phyloP scores from a whole-genome alignment of 306 rosid species.

The Lathyrus tuberosus region DNA sequence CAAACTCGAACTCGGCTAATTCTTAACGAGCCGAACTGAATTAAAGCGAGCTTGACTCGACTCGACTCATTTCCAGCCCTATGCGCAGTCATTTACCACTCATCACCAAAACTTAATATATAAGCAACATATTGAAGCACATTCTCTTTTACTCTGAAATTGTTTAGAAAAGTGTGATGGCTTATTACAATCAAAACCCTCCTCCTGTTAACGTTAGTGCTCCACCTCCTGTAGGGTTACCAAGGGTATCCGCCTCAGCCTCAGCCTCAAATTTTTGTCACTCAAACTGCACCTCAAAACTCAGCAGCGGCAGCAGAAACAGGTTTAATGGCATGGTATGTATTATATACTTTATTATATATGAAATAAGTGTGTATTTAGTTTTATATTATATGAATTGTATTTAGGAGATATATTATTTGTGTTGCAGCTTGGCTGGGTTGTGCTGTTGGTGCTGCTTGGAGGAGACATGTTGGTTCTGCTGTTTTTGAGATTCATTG shows the following conservation, averaged over 20 bases:
- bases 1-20: no score
- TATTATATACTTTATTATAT: background rate
- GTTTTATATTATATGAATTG: no score
- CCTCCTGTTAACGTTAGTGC: constrained; percentile 4
- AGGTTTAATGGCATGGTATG: constrained; percentile 33
- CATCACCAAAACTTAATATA: no score
- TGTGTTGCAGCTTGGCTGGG: constrained; percentile 39
- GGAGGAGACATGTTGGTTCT: constrained; percentile 15
- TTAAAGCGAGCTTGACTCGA: no score
- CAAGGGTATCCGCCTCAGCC: constrained; percentile 25
- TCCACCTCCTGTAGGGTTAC: constrained; percentile 34
- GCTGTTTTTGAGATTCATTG: background rate
- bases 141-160: background rate
- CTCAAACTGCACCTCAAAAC: constrained; percentile 29
- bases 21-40: no score
- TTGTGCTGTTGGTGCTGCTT: constrained; percentile 35
- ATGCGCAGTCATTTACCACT: no score
- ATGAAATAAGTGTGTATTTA: no score
- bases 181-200: constrained; percentile 38
- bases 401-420: no score
- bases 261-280: constrained; percentile 31
- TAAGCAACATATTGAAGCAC: no score
- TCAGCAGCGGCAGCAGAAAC: background rate
- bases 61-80: no score
- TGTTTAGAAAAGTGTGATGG: constrained; percentile 17